Conservation (phyloP, 306 rosid species). For the Sesbania bispinosa region DNA sequence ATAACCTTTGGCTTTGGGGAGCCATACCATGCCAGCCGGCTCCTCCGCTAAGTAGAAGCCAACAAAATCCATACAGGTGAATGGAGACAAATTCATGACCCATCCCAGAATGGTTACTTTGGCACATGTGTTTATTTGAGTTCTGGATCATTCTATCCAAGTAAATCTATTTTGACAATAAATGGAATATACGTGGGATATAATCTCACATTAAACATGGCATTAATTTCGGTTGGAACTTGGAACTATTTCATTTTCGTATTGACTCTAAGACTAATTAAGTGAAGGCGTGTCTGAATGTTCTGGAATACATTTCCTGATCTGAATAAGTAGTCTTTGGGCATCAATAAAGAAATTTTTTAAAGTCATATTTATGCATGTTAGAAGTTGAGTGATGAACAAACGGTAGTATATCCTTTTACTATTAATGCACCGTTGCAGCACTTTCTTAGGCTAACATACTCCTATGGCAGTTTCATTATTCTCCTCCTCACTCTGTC, state of each 20-base stretch:
- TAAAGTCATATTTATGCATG: too few species aligned
- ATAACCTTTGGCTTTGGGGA: too few species aligned
- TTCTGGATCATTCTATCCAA: not conserved
- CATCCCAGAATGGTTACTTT: not conserved
- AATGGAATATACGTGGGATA: not conserved
- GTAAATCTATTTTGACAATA: not conserved
- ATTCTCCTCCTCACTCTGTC: too few species aligned
- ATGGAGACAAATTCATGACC: conserved; percentile 13
- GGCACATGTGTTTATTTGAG: too few species aligned
- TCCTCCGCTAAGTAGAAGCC: too few species aligned
- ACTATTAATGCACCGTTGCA: too few species aligned
- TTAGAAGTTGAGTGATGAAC: too few species aligned
- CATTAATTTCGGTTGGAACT: not conserved
- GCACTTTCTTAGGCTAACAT: too few species aligned
- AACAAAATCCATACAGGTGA: not conserved
- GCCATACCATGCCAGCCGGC: too few species aligned
- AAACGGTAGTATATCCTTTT: too few species aligned
- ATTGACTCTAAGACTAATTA: not conserved
- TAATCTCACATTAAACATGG: conserved; percentile 7
- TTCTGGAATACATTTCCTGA: not conserved
- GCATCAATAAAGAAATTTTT: not conserved
- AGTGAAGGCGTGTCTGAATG: not conserved
- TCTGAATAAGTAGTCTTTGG: not conserved
- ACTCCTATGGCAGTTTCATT: too few species aligned
- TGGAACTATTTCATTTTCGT: not conserved